These are phyloP conservation scores for Lepidium africanum DNA, from an alignment of 345 rosid genomes.

Conservation along the genomic window DNA sequence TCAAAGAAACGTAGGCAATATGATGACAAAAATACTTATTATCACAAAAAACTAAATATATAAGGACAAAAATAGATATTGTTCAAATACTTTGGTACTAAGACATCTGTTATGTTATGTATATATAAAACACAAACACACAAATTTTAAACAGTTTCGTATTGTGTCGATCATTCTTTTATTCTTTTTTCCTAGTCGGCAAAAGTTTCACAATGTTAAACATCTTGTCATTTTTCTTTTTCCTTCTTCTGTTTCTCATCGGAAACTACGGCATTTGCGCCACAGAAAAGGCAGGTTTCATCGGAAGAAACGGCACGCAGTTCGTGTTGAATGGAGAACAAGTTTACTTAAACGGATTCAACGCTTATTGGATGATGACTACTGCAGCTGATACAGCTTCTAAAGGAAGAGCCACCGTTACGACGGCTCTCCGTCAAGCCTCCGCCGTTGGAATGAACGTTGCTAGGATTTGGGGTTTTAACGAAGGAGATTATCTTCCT, in stretches of 20 bases:
- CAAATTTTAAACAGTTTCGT: background rate
- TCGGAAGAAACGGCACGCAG: conserved; percentile 33
- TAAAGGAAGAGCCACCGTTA: conserved; percentile 40
- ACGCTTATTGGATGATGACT: conserved; percentile 79
- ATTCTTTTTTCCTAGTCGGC: conserved; percentile 5
- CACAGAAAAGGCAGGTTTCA: conserved; percentile 24
- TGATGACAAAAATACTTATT: background rate
- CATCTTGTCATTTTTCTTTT: conserved; percentile 1
- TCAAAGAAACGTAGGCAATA: conserved; percentile 8
- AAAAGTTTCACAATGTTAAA: conserved; percentile 12
- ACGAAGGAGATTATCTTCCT: conserved; percentile 50
- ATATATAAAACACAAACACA: conserved; percentile 1
- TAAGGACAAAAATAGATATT: background rate
- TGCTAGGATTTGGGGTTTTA: conserved; percentile 79
- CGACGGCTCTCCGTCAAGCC: conserved; percentile 44
- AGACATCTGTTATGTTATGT: conserved; percentile 11
- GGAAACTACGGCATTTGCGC: conserved; percentile 18
- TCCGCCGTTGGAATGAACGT: conserved; percentile 53
- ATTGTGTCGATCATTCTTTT: conserved; percentile 1
- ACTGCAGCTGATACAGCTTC: conserved; percentile 48
- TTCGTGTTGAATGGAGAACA: conserved; percentile 38
- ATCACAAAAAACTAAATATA: background rate
- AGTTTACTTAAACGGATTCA: conserved; percentile 65
- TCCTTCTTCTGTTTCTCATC: conserved; percentile 17
- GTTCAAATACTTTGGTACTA: conserved; percentile 10